phyloP scores from a whole-genome alignment of 352 stramenopile genomes.

The Thraustochytrium sp. region DNA sequence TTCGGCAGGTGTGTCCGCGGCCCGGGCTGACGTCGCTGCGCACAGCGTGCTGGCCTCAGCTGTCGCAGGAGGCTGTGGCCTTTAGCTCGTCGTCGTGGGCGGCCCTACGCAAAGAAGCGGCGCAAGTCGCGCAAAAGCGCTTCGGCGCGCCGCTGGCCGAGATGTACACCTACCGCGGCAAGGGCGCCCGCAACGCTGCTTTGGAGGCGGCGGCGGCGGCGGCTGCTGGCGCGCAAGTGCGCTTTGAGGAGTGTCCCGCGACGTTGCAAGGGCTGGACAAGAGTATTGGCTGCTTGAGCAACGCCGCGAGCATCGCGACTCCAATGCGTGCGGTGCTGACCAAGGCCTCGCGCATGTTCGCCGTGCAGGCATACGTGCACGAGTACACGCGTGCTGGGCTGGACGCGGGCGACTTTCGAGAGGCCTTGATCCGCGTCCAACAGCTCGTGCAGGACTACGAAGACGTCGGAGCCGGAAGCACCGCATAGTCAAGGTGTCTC shows the following conservation, averaged over 20 bases:
- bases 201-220: background rate
- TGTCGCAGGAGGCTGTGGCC: background rate
- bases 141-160: background rate
- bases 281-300: slow-evolving; percentile 2
- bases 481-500: too few relatives aligned
- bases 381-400: background rate
- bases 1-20: background rate
- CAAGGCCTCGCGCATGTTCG: background rate
- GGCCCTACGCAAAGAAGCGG: background rate
- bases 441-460: slow-evolving; percentile 21
- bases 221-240: background rate
- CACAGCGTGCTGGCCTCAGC: background rate
- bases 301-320: background rate
- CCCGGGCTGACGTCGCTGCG: background rate
- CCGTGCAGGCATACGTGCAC: slow-evolving; percentile 9
- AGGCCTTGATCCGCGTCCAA: background rate
- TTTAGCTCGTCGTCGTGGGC: slow-evolving; percentile 1
- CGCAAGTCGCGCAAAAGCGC: background rate
- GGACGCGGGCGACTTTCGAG: background rate
- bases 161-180: background rate
- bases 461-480: slow-evolving; percentile 26
- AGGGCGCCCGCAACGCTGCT: background rate
- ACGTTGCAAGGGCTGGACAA: background rate
- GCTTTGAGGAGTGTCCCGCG: background rate
- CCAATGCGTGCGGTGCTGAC: background rate